Conservation (phyloP, 2,329 filamentous ascomycete species). For the Diplodia mutila region DNA sequence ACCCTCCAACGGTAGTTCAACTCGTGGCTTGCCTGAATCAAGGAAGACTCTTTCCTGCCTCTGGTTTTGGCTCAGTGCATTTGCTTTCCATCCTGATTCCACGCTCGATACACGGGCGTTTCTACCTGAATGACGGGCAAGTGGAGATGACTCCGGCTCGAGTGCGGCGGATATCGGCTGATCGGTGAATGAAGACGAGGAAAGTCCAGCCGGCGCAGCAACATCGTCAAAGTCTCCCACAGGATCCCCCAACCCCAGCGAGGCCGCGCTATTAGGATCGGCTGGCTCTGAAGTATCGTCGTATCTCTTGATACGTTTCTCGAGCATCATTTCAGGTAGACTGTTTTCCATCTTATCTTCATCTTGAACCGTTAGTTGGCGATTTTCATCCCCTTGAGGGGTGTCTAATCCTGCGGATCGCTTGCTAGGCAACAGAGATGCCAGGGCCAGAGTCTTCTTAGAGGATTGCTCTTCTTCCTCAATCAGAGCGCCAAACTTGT, state of each 20-base stretch:
- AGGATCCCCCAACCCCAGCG: not conserved
- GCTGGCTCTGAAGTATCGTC: not conserved
- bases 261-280: too few species aligned
- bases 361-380: not conserved
- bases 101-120: too few species aligned
- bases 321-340: too few species aligned
- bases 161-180: not conserved
- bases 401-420: not conserved
- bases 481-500: not conserved
- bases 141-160: not conserved
- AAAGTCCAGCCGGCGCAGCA: not conserved
- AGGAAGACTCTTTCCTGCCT: too few species aligned
- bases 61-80: too few species aligned
- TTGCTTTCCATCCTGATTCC: too few species aligned
- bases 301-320: not conserved
- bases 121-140: not conserved
- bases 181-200: not conserved
- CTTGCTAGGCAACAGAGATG: not conserved
- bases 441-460: too few species aligned
- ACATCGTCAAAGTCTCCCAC: not conserved
- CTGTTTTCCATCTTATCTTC: not conserved
- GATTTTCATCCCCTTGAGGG: not conserved
- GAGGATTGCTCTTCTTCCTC: not conserved
- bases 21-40: too few species aligned
- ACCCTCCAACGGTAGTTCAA: too few species aligned